A percentile compares a stretch with the other conserved stretches of the same genome.
Evolutionary conservation across 2,329 filamentous ascomycete species (phyloP).

Genomic region (Leptosphaerulina australis): DNA sequence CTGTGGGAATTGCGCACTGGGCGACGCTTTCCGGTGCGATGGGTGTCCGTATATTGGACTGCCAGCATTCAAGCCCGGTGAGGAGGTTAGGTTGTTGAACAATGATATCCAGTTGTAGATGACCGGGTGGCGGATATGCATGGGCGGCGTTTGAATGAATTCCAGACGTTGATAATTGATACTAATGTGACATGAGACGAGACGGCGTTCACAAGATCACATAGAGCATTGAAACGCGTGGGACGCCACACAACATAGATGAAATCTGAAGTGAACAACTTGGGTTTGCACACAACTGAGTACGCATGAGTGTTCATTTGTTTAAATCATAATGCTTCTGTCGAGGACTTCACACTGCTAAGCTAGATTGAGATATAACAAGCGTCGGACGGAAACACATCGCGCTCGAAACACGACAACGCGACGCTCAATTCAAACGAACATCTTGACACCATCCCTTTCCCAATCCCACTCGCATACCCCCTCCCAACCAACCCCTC

Average conservation of each 20-base stretch:
- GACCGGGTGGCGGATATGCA: neutral
- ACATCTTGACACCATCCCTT: conserved; percentile 29
- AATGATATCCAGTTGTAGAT: conserved; percentile 78
- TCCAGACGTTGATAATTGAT: no score
- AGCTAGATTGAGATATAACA: conserved; percentile 6
- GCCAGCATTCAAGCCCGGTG: conserved; percentile 94
- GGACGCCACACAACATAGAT: no score
- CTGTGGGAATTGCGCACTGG: conserved; percentile 91
- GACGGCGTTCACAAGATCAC: neutral
- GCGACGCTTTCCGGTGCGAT: conserved; percentile 74
- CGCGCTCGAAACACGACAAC: neutral
- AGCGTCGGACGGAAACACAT: neutral
- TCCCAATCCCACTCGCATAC: conserved; percentile 24
- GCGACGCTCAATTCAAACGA: conserved; percentile 24
- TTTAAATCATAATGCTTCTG: no score
- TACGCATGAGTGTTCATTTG: no score
- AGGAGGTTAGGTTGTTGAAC: conserved; percentile 88
- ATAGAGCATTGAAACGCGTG: neutral
- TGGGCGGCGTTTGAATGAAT: conserved; percentile 14
- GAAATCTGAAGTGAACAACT: no score
- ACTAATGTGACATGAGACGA: neutral
- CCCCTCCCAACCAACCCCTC: conserved; percentile 25
- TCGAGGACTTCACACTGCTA: no score
- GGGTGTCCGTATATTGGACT: conserved; percentile 86
- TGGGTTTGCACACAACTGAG: no score